Evolutionary conservation across 2,329 filamentous ascomycete species (phyloP).

Genomic region (Triangularia verruculosa): DNA sequence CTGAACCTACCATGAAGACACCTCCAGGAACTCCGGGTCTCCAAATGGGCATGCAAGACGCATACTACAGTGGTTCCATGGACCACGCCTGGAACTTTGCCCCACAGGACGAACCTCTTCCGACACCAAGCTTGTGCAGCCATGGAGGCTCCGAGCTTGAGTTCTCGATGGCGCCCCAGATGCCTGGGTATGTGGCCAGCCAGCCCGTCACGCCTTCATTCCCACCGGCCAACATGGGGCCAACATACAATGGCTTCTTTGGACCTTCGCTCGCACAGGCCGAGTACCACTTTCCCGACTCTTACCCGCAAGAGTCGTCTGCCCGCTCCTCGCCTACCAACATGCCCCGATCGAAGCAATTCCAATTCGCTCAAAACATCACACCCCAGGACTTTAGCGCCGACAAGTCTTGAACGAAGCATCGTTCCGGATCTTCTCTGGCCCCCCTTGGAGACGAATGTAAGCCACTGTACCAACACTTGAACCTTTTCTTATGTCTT

Average conservation of each 20-base stretch:
- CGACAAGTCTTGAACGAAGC: slow-evolving; percentile 18
- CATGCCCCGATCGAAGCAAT: slow-evolving; percentile 38
- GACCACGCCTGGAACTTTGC: slow-evolving; percentile 35
- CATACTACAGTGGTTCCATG: slow-evolving; percentile 38
- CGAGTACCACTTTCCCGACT: slow-evolving; percentile 53
- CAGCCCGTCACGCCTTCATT: slow-evolving; percentile 50
- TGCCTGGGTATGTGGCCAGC: slow-evolving; percentile 49
- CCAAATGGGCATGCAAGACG: slow-evolving; percentile 40
- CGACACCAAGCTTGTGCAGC: slow-evolving; percentile 45
- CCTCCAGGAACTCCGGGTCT: slow-evolving; percentile 53
- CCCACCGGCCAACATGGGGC: slow-evolving; percentile 38
- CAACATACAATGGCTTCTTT: slow-evolving; percentile 37
- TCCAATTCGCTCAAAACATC: slow-evolving; percentile 46
- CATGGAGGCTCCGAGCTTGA: slow-evolving; percentile 47
- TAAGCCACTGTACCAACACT: slow-evolving; percentile 19
- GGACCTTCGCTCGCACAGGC: slow-evolving; percentile 35
- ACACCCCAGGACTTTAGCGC: slow-evolving; percentile 42
- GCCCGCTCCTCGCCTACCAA: slow-evolving; percentile 38
- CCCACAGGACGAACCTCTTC: slow-evolving; percentile 46
- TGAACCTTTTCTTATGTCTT: neutral
- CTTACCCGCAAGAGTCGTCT: slow-evolving; percentile 37
- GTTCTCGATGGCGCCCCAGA: slow-evolving; percentile 37
- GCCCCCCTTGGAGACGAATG: neutral
- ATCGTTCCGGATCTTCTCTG: neutral
- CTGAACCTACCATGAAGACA: slow-evolving; percentile 48